Evolutionary conservation across 495 filamentous ascomycete genomes (phyloP).

Genomic region (Bombardia bombarda): DNA sequence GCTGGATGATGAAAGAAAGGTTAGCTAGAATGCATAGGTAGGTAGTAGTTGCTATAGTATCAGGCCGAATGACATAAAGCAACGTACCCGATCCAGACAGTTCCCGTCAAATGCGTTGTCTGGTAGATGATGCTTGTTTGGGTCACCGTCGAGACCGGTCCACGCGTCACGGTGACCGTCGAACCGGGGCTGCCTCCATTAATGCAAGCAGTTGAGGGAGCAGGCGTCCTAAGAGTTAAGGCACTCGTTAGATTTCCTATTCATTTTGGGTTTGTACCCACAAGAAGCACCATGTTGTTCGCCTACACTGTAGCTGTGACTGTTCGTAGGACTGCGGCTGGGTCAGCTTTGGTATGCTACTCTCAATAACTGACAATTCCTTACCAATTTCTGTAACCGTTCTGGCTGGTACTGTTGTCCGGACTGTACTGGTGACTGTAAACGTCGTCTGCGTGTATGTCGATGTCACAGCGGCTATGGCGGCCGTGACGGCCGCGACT

Average conservation of each 20-base stretch:
- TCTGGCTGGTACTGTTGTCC: constrained; percentile 24
- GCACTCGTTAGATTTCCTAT: no score
- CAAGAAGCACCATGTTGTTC: background rate
- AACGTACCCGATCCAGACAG: constrained; percentile 31
- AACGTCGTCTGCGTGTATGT: constrained; percentile 34
- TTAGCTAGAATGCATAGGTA: background rate
- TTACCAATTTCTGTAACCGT: constrained; percentile 33
- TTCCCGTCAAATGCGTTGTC: constrained; percentile 29
- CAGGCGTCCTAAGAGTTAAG: constrained; percentile 23
- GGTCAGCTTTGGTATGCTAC: background rate
- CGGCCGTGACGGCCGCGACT: constrained; percentile 6
- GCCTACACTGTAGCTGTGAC: constrained; percentile 35
- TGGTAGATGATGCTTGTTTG: constrained; percentile 30
- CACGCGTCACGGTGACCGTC: constrained; percentile 27
- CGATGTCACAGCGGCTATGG: constrained; percentile 25
- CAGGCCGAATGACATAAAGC: no score
- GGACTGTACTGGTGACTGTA: constrained; percentile 30
- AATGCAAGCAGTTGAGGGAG: constrained; percentile 30
- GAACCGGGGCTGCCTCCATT: constrained; percentile 17
- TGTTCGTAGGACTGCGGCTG: constrained; percentile 3
- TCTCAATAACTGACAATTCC: background rate
- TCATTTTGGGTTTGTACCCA: no score
- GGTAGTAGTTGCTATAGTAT: background rate
- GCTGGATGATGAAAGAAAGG: constrained; percentile 6
- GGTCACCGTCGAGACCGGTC: constrained; percentile 21